Evolutionary conservation across 305 asterid genomes (phyloP).

Genomic region (Ilex paraguariensis): DNA sequence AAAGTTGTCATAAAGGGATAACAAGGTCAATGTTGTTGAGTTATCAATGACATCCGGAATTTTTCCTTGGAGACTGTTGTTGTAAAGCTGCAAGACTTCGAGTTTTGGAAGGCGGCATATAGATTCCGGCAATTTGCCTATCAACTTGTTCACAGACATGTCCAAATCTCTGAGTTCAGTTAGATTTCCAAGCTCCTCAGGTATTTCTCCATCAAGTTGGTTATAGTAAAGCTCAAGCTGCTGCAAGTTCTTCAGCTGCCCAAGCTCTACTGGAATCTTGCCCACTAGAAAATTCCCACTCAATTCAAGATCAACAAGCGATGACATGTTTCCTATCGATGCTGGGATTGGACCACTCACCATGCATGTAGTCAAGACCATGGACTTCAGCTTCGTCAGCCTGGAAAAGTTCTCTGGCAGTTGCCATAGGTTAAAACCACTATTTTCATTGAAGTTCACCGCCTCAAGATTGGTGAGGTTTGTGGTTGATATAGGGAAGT

Average conservation of each 20-base stretch:
- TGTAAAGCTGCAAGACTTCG: no score
- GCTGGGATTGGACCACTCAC: not conserved
- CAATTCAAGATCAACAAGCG: conserved; percentile 6
- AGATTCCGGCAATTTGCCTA: no score
- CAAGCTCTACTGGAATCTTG: not conserved
- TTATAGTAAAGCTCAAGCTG: conserved; percentile 9
- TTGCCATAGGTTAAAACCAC: not conserved
- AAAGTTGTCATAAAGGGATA: no score
- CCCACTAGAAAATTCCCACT: conserved; percentile 3
- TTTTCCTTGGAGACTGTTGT: no score
- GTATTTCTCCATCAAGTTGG: conserved; percentile 1
- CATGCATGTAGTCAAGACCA: conserved; percentile 5
- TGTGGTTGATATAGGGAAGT: conserved; percentile 1
- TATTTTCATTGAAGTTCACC: conserved; percentile 2
- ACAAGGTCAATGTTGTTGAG: no score
- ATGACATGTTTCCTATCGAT: conserved; percentile 2
- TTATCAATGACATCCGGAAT: no score
- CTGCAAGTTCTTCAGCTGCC: conserved; percentile 1
- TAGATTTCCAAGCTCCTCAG: conserved; percentile 3
- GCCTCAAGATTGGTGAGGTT: conserved; percentile 4
- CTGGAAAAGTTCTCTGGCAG: conserved; percentile 2
- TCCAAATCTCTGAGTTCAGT: not conserved
- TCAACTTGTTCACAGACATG: no score
- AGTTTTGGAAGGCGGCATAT: no score
- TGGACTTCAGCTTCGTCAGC: conserved; percentile 1